A percentile compares a stretch with the other conserved stretches of the same genome.
These are phyloP conservation scores for Camellia japonica DNA, from an alignment of 148 eudicot species.

Conservation along the genomic window DNA sequence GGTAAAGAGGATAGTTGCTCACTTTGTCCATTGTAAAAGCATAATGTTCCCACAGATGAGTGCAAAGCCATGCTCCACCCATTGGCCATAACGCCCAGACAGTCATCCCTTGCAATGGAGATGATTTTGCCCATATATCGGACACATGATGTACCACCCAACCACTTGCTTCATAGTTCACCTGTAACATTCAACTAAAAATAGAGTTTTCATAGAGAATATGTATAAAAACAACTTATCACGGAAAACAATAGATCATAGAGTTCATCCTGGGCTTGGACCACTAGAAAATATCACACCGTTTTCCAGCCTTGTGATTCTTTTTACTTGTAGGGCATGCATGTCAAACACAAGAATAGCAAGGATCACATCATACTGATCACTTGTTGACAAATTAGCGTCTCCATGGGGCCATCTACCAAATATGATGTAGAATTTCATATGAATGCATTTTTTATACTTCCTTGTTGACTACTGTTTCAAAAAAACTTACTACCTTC, in stretches of 20 bases:
- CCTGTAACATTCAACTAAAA: slow-evolving; percentile 32
- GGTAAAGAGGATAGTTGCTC: slow-evolving; percentile 12
- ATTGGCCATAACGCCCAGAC: slow-evolving; percentile 93
- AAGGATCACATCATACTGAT: not conserved
- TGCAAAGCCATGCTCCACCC: slow-evolving; percentile 96
- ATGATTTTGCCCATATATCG: slow-evolving; percentile 92
- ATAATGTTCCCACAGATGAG: slow-evolving; percentile 95
- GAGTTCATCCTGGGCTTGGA: not conserved
- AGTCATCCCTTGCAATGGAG: slow-evolving; percentile 63
- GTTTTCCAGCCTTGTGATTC: not conserved
- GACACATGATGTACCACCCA: slow-evolving; percentile 86
- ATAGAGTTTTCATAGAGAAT: not conserved
- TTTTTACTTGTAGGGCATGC: not conserved
- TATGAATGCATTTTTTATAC: not conserved
- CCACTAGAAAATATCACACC: not conserved
- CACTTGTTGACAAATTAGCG: not conserved
- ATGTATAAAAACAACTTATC: not conserved
- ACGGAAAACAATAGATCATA: not conserved
- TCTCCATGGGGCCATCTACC: not conserved
- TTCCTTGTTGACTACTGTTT: not conserved
- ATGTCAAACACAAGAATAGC: not conserved
- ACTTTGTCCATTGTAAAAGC: slow-evolving; percentile 72
- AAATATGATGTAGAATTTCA: not conserved
- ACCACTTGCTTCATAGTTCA: slow-evolving; percentile 77
- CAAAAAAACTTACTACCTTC: not conserved